Base-by-base conservation (phyloP, 2,329 filamentous ascomycete species). In the Parastagonospora avenae region DNA sequence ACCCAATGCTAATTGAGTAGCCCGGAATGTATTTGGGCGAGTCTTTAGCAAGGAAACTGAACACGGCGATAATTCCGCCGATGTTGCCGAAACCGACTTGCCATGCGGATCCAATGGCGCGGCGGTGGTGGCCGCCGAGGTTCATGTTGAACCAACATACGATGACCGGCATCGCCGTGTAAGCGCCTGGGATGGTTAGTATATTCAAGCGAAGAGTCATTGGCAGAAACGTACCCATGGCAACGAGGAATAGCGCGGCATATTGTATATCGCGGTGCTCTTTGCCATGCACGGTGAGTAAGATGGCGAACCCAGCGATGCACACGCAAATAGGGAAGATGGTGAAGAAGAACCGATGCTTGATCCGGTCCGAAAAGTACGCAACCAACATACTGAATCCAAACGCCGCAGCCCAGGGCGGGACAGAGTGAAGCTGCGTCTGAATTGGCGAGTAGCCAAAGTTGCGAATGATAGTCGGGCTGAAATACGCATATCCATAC, bases 121-220 rank as follows among this genome's bases (percentile, higher is more conserved):
- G 73, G 2, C 80, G 67, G 52, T 80, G 79, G 50, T 82, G 80
- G 1, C 79, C 77, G 10, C 79, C 76, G 1, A 82, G 70, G 49
- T 83, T 82, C 79, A 82, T 81, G 46, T 79, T 80, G 70, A 80
- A 81, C 79, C 79, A 82, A 56, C 80, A 82, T 4, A 79, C 75
- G 37, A 92, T 85, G 28, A 96, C 86, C 0, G 93, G 92, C 88
- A 96, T 92, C n/a, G 92, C 90, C 1, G 85, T 86, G 74, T 95
- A 97, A 0, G 84, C 82, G 42, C 91, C 91, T 76, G 86, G 9
- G 8, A 32, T 4, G 2, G 30, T 32, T 32, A 32, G 30, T 8
- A 10, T 4, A 3, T 32, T 32, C 30, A 32, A 32, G n/a, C 9
- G 10, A 4, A 32, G 30, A 11, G 9, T n/a, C n/a, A n/a, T n/a